These are phyloP conservation scores for Blastobotrys serpentis DNA, from an alignment of 1,139 yeast species.

Conservation along the genomic window DNA sequence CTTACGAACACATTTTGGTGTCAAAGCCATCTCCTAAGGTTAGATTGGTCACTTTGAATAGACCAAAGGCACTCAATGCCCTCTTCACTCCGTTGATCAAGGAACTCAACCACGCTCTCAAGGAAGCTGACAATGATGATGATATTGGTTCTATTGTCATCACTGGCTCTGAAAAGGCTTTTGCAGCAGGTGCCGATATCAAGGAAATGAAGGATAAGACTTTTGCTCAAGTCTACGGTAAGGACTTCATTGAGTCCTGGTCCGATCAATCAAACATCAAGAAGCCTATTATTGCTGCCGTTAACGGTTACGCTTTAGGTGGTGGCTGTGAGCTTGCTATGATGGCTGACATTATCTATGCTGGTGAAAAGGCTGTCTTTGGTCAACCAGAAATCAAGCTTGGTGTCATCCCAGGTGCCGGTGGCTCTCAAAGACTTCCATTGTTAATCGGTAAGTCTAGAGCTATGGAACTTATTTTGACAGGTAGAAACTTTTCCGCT, in stretches of 20 bases:
- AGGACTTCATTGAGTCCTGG: slow-evolving; percentile 43
- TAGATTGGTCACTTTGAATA: slow-evolving; percentile 54
- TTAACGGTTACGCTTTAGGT: slow-evolving; percentile 53
- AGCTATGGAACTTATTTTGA: slow-evolving; percentile 50
- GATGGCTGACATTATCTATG: slow-evolving; percentile 52
- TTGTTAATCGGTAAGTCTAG: slow-evolving; percentile 49
- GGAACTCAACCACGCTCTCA: slow-evolving; percentile 45
- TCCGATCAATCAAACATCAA: slow-evolving; percentile 37
- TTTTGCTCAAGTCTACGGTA: slow-evolving; percentile 40
- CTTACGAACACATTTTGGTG: slow-evolving; percentile 42
- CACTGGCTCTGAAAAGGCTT: slow-evolving; percentile 48
- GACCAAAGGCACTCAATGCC: slow-evolving; percentile 68
- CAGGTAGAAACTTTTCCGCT: slow-evolving; percentile 48
- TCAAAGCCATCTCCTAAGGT: slow-evolving; percentile 46
- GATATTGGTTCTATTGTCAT: slow-evolving; percentile 48
- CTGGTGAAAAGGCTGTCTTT: slow-evolving; percentile 49
- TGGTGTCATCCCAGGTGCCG: slow-evolving; percentile 55
- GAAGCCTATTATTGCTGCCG: slow-evolving; percentile 53
- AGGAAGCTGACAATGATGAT: slow-evolving; percentile 41
- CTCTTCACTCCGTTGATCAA: slow-evolving; percentile 49
- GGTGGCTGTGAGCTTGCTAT: slow-evolving; percentile 57
- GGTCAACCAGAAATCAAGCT: slow-evolving; percentile 56
- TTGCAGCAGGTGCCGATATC: slow-evolving; percentile 57
- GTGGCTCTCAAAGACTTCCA: slow-evolving; percentile 51
- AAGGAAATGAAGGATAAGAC: slow-evolving; percentile 48